These are phyloP conservation scores for Chlorella ohadii DNA, from an alignment of 139 green algal species.

Conservation along the genomic window DNA sequence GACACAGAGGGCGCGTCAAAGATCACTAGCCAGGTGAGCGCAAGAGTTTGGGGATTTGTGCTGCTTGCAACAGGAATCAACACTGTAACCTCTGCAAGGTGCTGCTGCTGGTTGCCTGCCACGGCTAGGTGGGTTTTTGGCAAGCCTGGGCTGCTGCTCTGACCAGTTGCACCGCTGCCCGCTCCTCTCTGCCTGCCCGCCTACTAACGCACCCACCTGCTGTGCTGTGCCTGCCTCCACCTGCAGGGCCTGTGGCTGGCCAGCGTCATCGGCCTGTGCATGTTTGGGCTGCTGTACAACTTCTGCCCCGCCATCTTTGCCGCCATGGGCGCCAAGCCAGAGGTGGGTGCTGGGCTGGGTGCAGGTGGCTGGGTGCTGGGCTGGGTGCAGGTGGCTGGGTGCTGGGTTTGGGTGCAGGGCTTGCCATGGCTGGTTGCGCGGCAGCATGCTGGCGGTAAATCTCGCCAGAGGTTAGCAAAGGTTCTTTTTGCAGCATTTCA, in stretches of 20 bases:
- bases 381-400: neutral
- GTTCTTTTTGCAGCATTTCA: too few species aligned
- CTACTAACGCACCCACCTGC: neutral
- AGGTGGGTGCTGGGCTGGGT: constrained; percentile 16
- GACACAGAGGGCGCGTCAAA: constrained; percentile 26
- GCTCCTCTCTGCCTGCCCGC: too few species aligned
- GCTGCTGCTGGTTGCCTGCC: too few species aligned
- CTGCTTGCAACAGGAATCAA: too few species aligned
- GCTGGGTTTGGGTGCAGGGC: neutral
- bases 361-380: constrained; percentile 7
- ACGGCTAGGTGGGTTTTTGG: too few species aligned
- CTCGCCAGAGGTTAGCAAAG: too few species aligned
- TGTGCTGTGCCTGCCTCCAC: neutral
- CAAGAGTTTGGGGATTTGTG: too few species aligned
- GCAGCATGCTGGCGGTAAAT: too few species aligned
- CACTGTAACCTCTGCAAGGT: too few species aligned
- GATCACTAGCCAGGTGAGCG: constrained; percentile 25
- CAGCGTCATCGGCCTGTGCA: constrained; percentile 27
- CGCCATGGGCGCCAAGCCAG: constrained; percentile 40
- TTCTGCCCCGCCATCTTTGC: constrained; percentile 30
- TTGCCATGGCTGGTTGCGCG: too few species aligned
- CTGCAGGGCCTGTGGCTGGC: constrained; percentile 50
- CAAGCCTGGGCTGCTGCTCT: too few species aligned
- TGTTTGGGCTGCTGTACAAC: constrained; percentile 28
- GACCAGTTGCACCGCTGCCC: too few species aligned